Base-by-base conservation (phyloP, 106 monocot genomes). In the Acorus gramineus region DNA sequence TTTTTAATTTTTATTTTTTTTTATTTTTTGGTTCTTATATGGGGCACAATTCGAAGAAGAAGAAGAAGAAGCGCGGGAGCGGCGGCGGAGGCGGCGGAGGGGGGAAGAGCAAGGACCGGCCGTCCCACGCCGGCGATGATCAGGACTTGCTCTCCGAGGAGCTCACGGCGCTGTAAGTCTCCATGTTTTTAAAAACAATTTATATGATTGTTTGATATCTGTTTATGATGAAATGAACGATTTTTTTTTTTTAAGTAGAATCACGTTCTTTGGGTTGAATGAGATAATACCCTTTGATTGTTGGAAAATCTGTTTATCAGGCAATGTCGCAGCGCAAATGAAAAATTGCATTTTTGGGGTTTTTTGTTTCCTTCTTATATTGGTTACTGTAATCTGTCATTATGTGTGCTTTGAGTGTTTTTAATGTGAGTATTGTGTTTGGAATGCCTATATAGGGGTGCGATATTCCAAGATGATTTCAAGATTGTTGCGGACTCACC, bases 401-500 rank as follows among this genome's bases (percentile, higher is more conserved):
- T 28, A 28, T 28, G 63, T 56, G 5, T 56, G 45, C 14, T 52
- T 13, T 46, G 46, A 13, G 57, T 57, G 54, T 52, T 4, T 14
- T 13, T 61, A 51, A 62, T 69, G 56, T 49, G 48, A 28, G 57
- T 28, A 28, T 28, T 28, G 28, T 28, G 28, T 28, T 28, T 28
- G 28, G 28, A 28, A 28, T 28, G 28, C 10, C 48, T 51, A 54
- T 71, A 55, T 42, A 96, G 96, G 70, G 73, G 76, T 69, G 72
- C 91, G 7, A 98, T 98, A 62, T 98, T 83, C 52, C 79, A 83
- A 66, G 91, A 91, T 6, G 96, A 96, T 61, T 77, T 98, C 57
- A 73, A 77, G 59, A 65, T 92, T 57, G 57, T 79, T 50, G 81
- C 83, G 28, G 83, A 76, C 51, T 57, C 74, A 55, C 73, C 77